Percentiles rank a stretch among this genome's conserved stretches.
These are phyloP conservation scores for Trichoderma endophyticum DNA, from an alignment of 2,329 filamentous ascomycete genomes.

Conservation along the genomic window DNA sequence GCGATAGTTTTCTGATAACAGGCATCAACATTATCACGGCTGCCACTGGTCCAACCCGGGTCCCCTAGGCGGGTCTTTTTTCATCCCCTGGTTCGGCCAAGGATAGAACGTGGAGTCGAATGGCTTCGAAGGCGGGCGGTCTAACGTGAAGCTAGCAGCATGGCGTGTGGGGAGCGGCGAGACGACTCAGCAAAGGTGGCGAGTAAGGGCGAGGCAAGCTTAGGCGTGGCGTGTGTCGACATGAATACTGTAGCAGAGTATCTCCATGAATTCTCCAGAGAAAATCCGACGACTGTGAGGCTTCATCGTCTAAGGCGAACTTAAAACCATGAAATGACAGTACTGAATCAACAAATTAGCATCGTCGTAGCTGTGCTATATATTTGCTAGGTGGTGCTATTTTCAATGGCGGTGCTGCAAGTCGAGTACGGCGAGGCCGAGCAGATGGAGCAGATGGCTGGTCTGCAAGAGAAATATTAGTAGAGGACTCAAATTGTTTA, in stretches of 20 bases:
- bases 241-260: neutral
- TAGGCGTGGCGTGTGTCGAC: neutral
- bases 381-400: neutral
- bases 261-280: neutral
- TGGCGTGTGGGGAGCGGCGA: conserved; percentile 8
- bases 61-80: conserved; percentile 1
- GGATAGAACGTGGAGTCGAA: conserved; percentile 10
- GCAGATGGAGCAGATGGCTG: neutral
- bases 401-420: neutral
- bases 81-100: neutral
- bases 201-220: neutral
- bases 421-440: neutral
- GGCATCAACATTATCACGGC: conserved; percentile 14
- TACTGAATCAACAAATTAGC: neutral
- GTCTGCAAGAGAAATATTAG: neutral
- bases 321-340: too few relatives aligned
- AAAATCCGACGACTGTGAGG: neutral
- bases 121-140: neutral
- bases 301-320: too few relatives aligned
- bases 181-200: neutral
- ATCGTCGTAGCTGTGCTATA: neutral
- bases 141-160: neutral
- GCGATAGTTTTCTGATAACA: neutral
- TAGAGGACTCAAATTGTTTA: too few relatives aligned
- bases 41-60: conserved; percentile 11